phyloP scores from a whole-genome alignment of 306 rosid species.

The Lotus japonicus region DNA sequence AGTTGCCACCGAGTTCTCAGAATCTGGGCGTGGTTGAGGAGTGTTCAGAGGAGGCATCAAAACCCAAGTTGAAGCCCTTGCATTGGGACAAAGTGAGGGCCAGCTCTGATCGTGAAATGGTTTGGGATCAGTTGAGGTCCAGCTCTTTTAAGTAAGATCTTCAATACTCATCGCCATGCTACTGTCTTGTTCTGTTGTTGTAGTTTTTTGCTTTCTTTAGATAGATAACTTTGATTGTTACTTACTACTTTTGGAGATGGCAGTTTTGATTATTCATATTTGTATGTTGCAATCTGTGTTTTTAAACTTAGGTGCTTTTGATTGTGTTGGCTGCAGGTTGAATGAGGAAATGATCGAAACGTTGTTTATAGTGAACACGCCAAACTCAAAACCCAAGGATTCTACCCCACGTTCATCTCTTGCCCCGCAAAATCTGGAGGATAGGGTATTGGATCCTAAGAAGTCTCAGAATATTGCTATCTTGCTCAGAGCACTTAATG shows the following conservation, averaged over 20 bases:
- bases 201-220: neutral
- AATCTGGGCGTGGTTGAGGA: conserved; percentile 39
- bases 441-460: conserved; percentile 84
- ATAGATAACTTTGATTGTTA: neutral
- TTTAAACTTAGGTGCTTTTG: neutral
- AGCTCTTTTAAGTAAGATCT: conserved; percentile 84
- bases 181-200: neutral
- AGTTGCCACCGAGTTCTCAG: conserved; percentile 44
- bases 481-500: conserved; percentile 77
- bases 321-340: conserved; percentile 51
- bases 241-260: neutral
- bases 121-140: conserved; percentile 95
- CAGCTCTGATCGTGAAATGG: conserved; percentile 94
- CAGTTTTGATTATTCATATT: neutral
- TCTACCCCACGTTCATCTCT: conserved; percentile 38
- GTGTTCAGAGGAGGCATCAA: conserved; percentile 46
- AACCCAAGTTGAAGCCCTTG: conserved; percentile 83
- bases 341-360: conserved; percentile 96
- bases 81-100: conserved; percentile 99
- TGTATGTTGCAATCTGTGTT: conserved; percentile 12
- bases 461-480: conserved; percentile 94
- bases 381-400: conserved; percentile 41
- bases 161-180: neutral
- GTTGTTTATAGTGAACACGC: conserved; percentile 62
- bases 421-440: conserved; percentile 41